A percentile compares a stretch with the other conserved stretches of the same genome.
phyloP scores from a whole-genome alignment of 176 grass and related monocot genomes.

The Triticum monococcum region DNA sequence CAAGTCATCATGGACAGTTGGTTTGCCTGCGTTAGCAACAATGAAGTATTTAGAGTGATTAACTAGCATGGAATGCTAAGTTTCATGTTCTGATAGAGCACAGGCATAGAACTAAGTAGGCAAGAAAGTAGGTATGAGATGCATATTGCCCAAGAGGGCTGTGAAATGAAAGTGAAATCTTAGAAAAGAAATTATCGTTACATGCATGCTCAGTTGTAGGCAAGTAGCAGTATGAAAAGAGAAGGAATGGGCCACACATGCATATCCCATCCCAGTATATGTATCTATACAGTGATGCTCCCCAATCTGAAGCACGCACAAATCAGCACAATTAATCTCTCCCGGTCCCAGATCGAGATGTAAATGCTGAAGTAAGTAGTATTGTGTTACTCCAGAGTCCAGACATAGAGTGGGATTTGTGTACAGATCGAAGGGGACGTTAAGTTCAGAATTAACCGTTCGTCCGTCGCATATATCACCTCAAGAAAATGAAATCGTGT shows the following conservation, averaged over 20 bases:
- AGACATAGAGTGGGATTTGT: too few species aligned
- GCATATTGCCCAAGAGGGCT: background rate
- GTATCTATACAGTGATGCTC: background rate
- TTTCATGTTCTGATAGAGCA: background rate
- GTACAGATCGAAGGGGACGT: background rate
- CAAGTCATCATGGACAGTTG: constrained; percentile 26
- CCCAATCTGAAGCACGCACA: background rate
- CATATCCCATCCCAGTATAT: background rate
- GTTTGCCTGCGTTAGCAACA: constrained; percentile 25
- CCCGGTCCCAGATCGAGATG: background rate
- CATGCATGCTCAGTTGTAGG: background rate
- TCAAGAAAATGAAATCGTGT: background rate
- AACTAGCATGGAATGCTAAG: background rate
- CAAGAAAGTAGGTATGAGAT: background rate
- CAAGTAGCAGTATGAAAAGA: background rate
- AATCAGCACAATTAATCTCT: background rate
- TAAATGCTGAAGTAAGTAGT: background rate
- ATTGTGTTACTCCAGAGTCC: too few species aligned
- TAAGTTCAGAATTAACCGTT: background rate
- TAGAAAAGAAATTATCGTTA: background rate
- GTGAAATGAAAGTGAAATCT: background rate
- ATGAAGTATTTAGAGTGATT: background rate
- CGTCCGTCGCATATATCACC: background rate
- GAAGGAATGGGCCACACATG: background rate
- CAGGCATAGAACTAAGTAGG: background rate